These are phyloP conservation scores for Boletus tylopilopsis DNA, from an alignment of 768 basidiomycete species.

Conservation along the genomic window DNA sequence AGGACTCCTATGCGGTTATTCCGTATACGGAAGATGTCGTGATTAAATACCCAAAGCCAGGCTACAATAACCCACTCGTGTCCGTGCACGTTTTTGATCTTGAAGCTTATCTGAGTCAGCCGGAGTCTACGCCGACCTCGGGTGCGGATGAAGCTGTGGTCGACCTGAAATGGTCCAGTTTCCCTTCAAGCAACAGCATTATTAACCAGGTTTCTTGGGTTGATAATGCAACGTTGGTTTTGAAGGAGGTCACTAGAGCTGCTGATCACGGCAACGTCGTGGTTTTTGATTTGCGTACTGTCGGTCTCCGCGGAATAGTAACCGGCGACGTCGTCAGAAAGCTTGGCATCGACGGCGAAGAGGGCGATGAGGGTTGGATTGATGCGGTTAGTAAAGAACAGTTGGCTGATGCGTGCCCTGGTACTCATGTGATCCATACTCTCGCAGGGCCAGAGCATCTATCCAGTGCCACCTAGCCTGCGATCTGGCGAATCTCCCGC, in stretches of 20 bases:
- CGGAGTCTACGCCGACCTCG: conserved; percentile 25
- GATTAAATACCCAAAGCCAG: conserved; percentile 86
- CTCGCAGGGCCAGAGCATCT: conserved; percentile 58
- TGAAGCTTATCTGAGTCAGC: conserved; percentile 41
- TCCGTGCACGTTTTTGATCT: conserved; percentile 82
- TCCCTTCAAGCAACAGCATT: conserved; percentile 59
- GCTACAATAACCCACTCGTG: conserved; percentile 85
- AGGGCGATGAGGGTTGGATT: conserved; percentile 94
- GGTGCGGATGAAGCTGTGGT: conserved; percentile 43
- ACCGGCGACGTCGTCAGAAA: conserved; percentile 63
- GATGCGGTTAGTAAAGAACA: conserved; percentile 62
- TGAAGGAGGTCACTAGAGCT: conserved; percentile 86
- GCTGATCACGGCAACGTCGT: conserved; percentile 79
- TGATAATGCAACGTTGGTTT: conserved; percentile 61
- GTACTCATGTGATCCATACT: conserved; percentile 12
- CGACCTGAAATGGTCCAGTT: conserved; percentile 66
- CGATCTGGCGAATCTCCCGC: conserved; percentile 47
- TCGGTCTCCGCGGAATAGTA: conserved; percentile 26
- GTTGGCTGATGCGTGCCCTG: conserved; percentile 2
- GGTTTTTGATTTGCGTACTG: conserved; percentile 55
- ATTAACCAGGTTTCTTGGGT: conserved; percentile 88
- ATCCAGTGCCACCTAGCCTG: conserved; percentile 47
- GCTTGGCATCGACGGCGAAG: conserved; percentile 78
- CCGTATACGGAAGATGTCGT: conserved; percentile 68
- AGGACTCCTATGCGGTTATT: conserved; percentile 61